These are phyloP conservation scores for Kitagawia praeruptora DNA, from an alignment of 129 eudicot species.

Conservation along the genomic window DNA sequence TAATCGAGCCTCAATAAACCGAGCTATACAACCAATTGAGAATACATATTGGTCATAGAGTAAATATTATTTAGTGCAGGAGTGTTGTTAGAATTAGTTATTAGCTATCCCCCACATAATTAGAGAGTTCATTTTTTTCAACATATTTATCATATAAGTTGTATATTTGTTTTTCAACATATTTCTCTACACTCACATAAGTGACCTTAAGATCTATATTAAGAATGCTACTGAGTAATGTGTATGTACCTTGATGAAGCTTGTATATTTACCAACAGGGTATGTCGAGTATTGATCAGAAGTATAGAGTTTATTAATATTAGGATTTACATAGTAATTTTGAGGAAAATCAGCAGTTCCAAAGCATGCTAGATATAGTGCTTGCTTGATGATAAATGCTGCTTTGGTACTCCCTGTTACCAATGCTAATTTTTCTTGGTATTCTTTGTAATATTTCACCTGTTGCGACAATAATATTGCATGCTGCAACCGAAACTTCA, in stretches of 20 bases:
- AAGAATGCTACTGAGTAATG: background rate
- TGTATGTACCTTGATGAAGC: slow-evolving; percentile 43
- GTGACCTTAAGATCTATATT: too few relatives aligned
- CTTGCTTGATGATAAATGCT: slow-evolving; percentile 41
- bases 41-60: background rate
- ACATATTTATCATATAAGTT: too few relatives aligned
- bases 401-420: slow-evolving; percentile 55
- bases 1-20: too few relatives aligned
- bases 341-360: slow-evolving; percentile 59
- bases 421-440: slow-evolving; percentile 38
- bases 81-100: background rate
- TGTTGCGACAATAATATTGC: slow-evolving; percentile 59
- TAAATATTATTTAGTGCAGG: background rate
- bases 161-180: too few relatives aligned
- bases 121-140: too few relatives aligned
- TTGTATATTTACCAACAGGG: slow-evolving; percentile 41
- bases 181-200: too few relatives aligned
- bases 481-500: slow-evolving; percentile 33
- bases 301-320: slow-evolving; percentile 44
- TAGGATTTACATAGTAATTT: slow-evolving; percentile 60
- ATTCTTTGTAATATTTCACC: slow-evolving; percentile 47
- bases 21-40: background rate
- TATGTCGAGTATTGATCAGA: slow-evolving; percentile 47
- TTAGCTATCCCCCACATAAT: background rate
- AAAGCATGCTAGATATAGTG: slow-evolving; percentile 39